Conservation (phyloP, 257 asterid species). For the Penstemon newberryi region DNA sequence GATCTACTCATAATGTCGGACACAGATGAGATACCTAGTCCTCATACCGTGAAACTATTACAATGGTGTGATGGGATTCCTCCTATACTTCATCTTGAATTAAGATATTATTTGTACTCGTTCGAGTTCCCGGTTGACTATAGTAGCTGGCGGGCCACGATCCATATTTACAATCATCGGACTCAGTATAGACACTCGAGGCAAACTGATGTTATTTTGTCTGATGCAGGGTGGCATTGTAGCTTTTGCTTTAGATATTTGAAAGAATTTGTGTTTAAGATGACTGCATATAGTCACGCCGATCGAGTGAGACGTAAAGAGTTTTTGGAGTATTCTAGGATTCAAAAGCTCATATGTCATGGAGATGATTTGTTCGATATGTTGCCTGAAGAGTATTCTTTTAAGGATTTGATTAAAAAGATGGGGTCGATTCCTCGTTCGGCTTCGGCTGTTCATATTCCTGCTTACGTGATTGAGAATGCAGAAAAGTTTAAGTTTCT, state of each 20-base stretch:
- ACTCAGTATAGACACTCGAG: conserved; percentile 75
- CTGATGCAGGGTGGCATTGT: conserved; percentile 97
- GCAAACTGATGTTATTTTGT: conserved; percentile 56
- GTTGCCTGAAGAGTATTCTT: conserved; percentile 92
- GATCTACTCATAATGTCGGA: conserved; percentile 88
- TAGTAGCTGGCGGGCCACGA: conserved; percentile 80
- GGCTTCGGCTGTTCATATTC: conserved; percentile 81
- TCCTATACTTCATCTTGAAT: conserved; percentile 66
- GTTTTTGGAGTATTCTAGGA: conserved; percentile 60
- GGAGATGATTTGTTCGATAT: conserved; percentile 87
- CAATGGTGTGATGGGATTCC: conserved; percentile 96
- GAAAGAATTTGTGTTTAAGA: conserved; percentile 61
- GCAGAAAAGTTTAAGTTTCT: conserved; percentile 77
- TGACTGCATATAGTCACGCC: conserved; percentile 72
- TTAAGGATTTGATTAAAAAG: conserved; percentile 73
- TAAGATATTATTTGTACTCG: conserved; percentile 70
- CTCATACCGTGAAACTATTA: conserved; percentile 70
- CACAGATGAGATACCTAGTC: conserved; percentile 92
- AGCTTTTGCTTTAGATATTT: conserved; percentile 76
- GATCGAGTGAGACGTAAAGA: conserved; percentile 49
- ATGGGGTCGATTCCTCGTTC: conserved; percentile 87
- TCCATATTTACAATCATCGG: conserved; percentile 56
- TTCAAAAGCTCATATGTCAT: conserved; percentile 64
- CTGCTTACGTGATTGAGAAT: conserved; percentile 68
- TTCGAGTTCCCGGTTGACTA: conserved; percentile 88